A percentile compares a stretch with the other conserved stretches of the same genome.
These are phyloP conservation scores for Calycina herbarum DNA, from an alignment of 2,329 filamentous ascomycete species.

Conservation along the genomic window DNA sequence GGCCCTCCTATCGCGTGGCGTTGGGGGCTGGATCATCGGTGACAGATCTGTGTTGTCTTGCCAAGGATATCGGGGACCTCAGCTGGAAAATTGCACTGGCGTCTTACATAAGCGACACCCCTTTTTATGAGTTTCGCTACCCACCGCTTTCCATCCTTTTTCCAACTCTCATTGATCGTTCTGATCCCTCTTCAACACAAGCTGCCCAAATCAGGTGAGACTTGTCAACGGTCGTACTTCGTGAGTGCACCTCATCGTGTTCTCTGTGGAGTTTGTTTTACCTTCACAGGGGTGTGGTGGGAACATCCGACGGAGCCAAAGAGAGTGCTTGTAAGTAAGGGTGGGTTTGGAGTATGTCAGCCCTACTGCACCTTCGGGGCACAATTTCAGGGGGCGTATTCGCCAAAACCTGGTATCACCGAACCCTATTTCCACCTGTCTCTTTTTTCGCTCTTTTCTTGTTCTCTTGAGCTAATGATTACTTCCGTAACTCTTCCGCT, in stretches of 20 bases:
- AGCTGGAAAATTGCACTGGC: background rate
- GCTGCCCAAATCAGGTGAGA: too few species aligned
- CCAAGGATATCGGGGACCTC: background rate
- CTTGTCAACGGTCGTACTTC: too few species aligned
- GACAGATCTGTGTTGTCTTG: background rate
- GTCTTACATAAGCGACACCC: conserved; percentile 4
- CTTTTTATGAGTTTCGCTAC: background rate
- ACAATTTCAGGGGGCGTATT: background rate
- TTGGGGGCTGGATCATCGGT: conserved; percentile 5
- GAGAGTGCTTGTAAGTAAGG: too few species aligned
- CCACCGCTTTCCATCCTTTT: background rate
- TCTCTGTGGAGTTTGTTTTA: too few species aligned
- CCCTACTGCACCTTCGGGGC: background rate
- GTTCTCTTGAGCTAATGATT: too few species aligned
- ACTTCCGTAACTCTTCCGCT: too few species aligned
- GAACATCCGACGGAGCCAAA: too few species aligned
- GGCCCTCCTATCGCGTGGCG: background rate
- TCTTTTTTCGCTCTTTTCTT: background rate
- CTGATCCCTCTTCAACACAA: too few species aligned
- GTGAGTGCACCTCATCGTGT: too few species aligned
- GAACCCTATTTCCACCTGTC: background rate
- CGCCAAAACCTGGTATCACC: background rate
- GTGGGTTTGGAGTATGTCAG: conserved; percentile 1
- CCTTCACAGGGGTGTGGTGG: too few species aligned
- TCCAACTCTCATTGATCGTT: background rate